A percentile compares a stretch with the other conserved stretches of the same genome.
Conservation (phyloP, 306 rosid genomes). For the Medicago ruthenica region DNA sequence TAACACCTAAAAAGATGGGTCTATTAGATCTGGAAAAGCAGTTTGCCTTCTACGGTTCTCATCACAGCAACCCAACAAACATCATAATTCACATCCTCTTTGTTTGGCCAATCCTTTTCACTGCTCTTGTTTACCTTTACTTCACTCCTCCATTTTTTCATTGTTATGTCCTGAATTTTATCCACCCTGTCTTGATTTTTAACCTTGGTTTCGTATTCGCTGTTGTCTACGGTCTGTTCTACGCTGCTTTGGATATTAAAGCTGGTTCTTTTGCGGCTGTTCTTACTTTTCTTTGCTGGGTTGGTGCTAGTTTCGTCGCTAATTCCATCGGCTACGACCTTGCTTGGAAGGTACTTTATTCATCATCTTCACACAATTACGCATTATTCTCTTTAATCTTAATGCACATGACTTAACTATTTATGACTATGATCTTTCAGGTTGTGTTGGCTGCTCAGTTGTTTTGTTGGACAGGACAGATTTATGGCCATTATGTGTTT, state of each 20-base stretch:
- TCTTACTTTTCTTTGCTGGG: slow-evolving; percentile 67
- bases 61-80: slow-evolving; percentile 80
- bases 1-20: slow-evolving; percentile 43
- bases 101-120: slow-evolving; percentile 88
- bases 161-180: slow-evolving; percentile 8
- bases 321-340: slow-evolving; percentile 54
- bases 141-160: slow-evolving; percentile 67
- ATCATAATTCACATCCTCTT: slow-evolving; percentile 65
- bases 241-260: slow-evolving; percentile 61
- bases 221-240: slow-evolving; percentile 58
- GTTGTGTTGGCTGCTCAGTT: slow-evolving; percentile 76
- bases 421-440: slow-evolving; percentile 41
- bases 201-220: slow-evolving; percentile 68
- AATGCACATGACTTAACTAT: not conserved
- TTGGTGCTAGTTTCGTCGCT: slow-evolving; percentile 63
- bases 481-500: slow-evolving; percentile 87
- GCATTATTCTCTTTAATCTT: not conserved
- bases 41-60: slow-evolving; percentile 87
- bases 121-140: slow-evolving; percentile 57
- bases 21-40: slow-evolving; percentile 80
- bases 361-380: not conserved
- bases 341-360: slow-evolving; percentile 74
- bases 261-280: slow-evolving; percentile 80
- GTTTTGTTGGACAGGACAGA: slow-evolving; percentile 89
- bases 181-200: slow-evolving; percentile 50